Base-by-base conservation (phyloP, 768 basidiomycete species). In the Tulasnella sp. region DNA sequence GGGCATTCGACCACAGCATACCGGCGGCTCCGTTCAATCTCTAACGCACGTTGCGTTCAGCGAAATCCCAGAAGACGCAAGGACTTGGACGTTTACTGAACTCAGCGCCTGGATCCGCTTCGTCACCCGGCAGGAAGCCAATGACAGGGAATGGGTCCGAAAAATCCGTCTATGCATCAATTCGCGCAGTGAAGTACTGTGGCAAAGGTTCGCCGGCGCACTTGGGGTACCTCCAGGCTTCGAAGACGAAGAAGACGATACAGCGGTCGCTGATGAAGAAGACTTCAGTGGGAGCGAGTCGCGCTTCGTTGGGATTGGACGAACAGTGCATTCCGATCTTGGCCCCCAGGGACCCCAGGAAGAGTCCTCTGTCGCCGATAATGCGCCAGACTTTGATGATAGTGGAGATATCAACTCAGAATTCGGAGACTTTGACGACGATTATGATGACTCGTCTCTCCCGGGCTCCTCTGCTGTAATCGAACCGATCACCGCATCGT, bases 181-280 rank as follows among this genome's bases (percentile, higher is more conserved):
- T 21, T 72, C 79, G 24, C 84, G 84, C 64, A 86, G 83, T 13
- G 91, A 94, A 67, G 80, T 91, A 42, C 84, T 94, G 58, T 96
- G 92, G 92, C 90, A 94, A 70, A 80, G 90, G 59, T 74, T 94
- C 67, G 93, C 92, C 66, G 85, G 82, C 29, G 90, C 88, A 0
- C 74, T 96, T 1, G 92, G 92, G 3, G 84, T 92, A 3, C 91
- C 92, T 9, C 85, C 84, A 0, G 90, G 94, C 66, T 75, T 94
- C 21, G 72, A 73, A 49, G 69, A 67, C 3, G 72, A 70, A 3
- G 63, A 65, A 38, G 62, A 65, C 24, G 70, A 71, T 29, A 27
- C 21, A 10, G 56, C 56, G 21, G 85, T 89, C 64, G 71, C 82
- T 30, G 83, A 86, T 47, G 61, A 56, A 34, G 78, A 76, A 26